These are phyloP conservation scores for Eucalyptus marginata DNA, from an alignment of 345 rosid genomes.

Conservation along the genomic window DNA sequence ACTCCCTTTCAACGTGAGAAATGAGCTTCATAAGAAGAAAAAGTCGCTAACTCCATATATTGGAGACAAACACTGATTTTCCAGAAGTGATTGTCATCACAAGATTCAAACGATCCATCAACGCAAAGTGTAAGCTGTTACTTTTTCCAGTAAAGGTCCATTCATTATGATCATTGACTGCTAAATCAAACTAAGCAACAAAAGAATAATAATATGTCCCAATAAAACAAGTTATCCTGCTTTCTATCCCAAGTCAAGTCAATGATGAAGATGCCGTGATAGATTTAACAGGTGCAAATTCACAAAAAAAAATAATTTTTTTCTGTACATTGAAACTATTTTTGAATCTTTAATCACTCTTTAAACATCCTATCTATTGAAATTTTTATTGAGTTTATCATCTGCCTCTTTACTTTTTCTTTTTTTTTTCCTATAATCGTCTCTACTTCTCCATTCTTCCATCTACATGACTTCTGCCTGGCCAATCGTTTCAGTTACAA, in stretches of 20 bases:
- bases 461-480: background rate
- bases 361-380: background rate
- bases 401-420: background rate
- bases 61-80: background rate
- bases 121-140: background rate
- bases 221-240: background rate
- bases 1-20: background rate
- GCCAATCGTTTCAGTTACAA: background rate
- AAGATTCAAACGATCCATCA: background rate
- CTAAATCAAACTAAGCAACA: background rate
- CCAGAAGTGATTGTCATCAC: background rate
- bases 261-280: background rate
- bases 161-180: background rate
- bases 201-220: background rate
- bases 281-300: background rate
- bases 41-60: background rate
- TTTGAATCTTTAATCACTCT: background rate
- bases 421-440: background rate
- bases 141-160: background rate
- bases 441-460: background rate
- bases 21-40: background rate
- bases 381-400: background rate
- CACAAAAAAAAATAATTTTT: background rate
- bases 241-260: background rate
- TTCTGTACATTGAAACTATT: background rate